Conservation (phyloP, 345 rosid genomes). For the Populus tremula region DNA sequence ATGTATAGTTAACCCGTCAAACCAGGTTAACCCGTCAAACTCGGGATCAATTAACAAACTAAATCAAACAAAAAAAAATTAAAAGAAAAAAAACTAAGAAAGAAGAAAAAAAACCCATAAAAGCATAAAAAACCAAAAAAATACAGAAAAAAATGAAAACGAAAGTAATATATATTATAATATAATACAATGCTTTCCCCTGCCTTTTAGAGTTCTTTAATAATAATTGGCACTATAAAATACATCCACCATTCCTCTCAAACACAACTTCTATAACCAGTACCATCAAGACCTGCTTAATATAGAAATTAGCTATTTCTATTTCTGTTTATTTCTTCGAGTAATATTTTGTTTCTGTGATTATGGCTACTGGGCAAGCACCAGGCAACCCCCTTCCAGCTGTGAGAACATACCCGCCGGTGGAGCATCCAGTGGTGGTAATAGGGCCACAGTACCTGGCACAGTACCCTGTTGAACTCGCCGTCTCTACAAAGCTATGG, state of each 20-base stretch:
- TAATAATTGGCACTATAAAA: not conserved
- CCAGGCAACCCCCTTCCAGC: conserved; percentile 16
- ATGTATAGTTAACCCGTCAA: too few relatives aligned
- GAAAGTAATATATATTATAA: too few relatives aligned
- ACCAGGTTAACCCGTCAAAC: too few relatives aligned
- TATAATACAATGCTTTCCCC: too few relatives aligned
- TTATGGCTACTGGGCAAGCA: conserved; percentile 4
- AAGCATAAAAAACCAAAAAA: too few relatives aligned
- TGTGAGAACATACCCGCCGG: conserved; percentile 4
- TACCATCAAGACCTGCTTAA: not conserved
- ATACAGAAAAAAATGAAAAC: too few relatives aligned
- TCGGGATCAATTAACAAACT: too few relatives aligned
- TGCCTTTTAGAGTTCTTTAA: too few relatives aligned
- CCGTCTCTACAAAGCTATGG: conserved; percentile 12
- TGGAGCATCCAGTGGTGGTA: conserved; percentile 28
- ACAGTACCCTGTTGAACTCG: conserved; percentile 28
- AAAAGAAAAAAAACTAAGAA: too few relatives aligned
- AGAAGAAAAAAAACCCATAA: too few relatives aligned
- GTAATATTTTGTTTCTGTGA: not conserved
- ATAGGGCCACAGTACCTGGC: conserved; percentile 30
- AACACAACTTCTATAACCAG: not conserved
- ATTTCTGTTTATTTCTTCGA: not conserved
- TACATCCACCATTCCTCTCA: not conserved
- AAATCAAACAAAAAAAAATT: too few relatives aligned
- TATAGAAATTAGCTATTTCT: not conserved